Conservation (phyloP, 257 asterid species). For the Penstemon eatonii region DNA sequence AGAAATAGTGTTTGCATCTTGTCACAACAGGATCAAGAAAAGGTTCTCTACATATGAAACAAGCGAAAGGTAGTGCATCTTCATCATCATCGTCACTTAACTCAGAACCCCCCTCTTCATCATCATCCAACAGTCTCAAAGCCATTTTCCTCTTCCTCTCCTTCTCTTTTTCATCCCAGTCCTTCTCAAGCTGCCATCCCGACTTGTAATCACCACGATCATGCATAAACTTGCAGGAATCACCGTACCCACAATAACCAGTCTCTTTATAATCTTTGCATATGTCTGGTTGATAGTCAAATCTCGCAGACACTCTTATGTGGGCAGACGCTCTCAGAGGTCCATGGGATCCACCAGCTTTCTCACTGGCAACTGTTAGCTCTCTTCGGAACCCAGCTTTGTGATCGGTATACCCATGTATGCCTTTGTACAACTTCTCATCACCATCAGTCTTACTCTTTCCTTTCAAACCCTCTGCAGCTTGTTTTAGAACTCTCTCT, state of each 20-base stretch:
- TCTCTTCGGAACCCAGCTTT: slow-evolving; percentile 94
- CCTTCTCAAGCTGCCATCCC: slow-evolving; percentile 95
- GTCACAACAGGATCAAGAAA: slow-evolving; percentile 88
- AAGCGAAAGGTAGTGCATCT: slow-evolving; percentile 78
- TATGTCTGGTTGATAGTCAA: slow-evolving; percentile 95
- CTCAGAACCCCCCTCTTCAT: slow-evolving; percentile 49
- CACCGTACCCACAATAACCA: slow-evolving; percentile 97
- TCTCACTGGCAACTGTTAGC: slow-evolving; percentile 83
- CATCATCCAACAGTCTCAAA: slow-evolving; percentile 54
- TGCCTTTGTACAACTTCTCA: slow-evolving; percentile 72
- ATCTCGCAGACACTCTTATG: slow-evolving; percentile 89
- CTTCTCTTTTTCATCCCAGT: slow-evolving; percentile 91
- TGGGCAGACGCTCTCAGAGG: slow-evolving; percentile 94
- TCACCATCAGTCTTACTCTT: slow-evolving; percentile 51
- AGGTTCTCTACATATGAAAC: slow-evolving; percentile 88
- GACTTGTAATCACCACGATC: slow-evolving; percentile 94
- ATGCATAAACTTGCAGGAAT: slow-evolving; percentile 94
- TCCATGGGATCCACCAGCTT: slow-evolving; percentile 94
- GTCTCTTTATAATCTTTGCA: slow-evolving; percentile 96
- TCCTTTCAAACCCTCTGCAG: slow-evolving; percentile 69
- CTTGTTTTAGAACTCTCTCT: slow-evolving; percentile 77
- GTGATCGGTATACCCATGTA: slow-evolving; percentile 84
- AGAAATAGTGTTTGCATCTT: slow-evolving; percentile 94
- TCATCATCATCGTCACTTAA: slow-evolving; percentile 78
- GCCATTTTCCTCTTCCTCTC: slow-evolving; percentile 63